Evolutionary conservation across 169 alveolate species (phyloP).

Genomic region (Miamiensis avidus): DNA sequence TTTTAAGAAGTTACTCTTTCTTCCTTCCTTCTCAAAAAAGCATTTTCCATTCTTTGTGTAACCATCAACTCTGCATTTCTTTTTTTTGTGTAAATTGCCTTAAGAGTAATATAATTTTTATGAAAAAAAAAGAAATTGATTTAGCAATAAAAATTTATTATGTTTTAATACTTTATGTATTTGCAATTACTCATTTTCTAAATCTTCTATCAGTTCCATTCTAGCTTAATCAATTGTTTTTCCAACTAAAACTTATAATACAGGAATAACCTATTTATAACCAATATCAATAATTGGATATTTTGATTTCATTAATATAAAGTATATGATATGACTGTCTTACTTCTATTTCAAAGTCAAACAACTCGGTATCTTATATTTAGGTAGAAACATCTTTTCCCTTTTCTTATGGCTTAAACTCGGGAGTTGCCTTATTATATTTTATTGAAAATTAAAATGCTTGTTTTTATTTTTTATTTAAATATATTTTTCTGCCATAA

Average conservation of each 20-base stretch:
- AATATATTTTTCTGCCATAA: neutral
- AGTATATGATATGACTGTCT: no score
- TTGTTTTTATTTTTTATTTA: neutral
- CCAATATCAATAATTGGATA: neutral
- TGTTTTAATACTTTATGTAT: constrained; percentile 11
- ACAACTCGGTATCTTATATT: constrained; percentile 29
- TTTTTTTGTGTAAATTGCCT: constrained; percentile 30
- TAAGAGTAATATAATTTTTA: no score
- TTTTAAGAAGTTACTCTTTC: constrained; percentile 29
- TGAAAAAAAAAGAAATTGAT: no score
- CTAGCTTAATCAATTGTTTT: constrained; percentile 46
- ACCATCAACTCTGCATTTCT: constrained; percentile 51
- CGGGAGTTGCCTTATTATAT: constrained; percentile 47
- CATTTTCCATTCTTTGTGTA: constrained; percentile 52
- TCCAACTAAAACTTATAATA: constrained; percentile 43
- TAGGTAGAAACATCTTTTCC: constrained; percentile 47
- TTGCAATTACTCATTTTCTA: constrained; percentile 21
- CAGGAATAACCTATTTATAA: constrained; percentile 25
- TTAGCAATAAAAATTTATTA: neutral
- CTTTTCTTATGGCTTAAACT: constrained; percentile 41
- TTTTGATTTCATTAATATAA: neutral
- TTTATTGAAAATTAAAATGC: neutral
- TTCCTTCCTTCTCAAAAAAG: constrained; percentile 47
- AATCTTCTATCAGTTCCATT: constrained; percentile 49
- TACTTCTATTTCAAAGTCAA: constrained; percentile 45